Conservation (phyloP, 2,329 filamentous ascomycete species). For the Daldinia eschscholtzii region DNA sequence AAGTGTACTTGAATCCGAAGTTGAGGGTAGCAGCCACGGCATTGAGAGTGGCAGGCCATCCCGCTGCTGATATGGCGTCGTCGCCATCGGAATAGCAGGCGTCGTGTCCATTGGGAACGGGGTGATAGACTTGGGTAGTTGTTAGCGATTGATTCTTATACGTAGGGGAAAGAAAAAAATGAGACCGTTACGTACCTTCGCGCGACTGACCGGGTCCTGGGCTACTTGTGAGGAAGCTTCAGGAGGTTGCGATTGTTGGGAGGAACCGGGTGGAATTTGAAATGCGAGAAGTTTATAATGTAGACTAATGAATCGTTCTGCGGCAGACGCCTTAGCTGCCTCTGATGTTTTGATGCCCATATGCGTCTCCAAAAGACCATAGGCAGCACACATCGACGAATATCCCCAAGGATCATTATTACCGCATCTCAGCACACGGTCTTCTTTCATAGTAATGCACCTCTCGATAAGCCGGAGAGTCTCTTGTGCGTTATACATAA, state of each 20-base stretch:
- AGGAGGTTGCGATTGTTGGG: constrained; percentile 48
- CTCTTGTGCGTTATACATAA: constrained; percentile 72
- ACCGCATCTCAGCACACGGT: constrained; percentile 70
- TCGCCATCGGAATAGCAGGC: constrained; percentile 42
- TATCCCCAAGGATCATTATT: constrained; percentile 75
- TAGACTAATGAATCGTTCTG: constrained; percentile 70
- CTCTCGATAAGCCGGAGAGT: constrained; percentile 72
- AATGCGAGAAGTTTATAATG: constrained; percentile 69
- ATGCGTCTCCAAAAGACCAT: constrained; percentile 70
- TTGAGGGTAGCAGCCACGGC: constrained; percentile 52
- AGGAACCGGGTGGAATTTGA: constrained; percentile 61
- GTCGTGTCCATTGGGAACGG: constrained; percentile 56
- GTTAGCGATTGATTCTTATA: constrained; percentile 46
- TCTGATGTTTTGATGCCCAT: constrained; percentile 69
- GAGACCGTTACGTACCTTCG: constrained; percentile 51
- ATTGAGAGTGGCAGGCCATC: constrained; percentile 50
- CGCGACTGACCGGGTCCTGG: constrained; percentile 44
- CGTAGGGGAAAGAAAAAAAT: not conserved
- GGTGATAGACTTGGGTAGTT: constrained; percentile 56
- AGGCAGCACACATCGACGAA: constrained; percentile 72
- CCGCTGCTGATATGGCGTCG: constrained; percentile 43
- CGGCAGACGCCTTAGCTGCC: constrained; percentile 69
- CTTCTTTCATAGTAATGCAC: constrained; percentile 71
- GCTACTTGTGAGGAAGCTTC: constrained; percentile 41
- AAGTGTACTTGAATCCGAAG: constrained; percentile 51